Conservation (phyloP, 257 asterid genomes). For the Nicotiana benthamiana region DNA sequence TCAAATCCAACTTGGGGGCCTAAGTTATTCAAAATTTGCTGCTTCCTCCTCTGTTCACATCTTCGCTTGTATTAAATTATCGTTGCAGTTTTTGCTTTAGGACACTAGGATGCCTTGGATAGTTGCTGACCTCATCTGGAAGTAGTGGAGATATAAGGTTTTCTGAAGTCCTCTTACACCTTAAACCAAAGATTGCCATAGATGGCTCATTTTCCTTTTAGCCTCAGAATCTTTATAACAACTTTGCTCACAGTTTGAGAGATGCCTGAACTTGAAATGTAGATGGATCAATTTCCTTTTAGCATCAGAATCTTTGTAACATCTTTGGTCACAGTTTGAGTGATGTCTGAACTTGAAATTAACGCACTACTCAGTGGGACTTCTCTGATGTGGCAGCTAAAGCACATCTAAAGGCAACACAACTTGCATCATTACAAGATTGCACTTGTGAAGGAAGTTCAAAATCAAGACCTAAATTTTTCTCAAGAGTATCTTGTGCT, state of each 20-base stretch:
- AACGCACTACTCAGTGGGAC: not conserved
- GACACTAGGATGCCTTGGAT: not conserved
- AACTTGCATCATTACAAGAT: not conserved
- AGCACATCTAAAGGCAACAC: not conserved
- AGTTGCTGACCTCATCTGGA: not conserved
- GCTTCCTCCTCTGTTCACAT: not conserved
- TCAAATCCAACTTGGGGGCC: not conserved
- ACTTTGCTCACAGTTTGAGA: not conserved
- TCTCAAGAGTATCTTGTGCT: not conserved
- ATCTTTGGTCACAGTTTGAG: not conserved
- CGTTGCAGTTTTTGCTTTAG: not conserved
- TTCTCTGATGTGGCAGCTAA: not conserved
- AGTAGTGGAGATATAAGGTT: not conserved
- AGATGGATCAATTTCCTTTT: not conserved
- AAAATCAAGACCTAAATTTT: not conserved
- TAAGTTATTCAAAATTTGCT: not conserved
- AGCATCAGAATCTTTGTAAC: not conserved
- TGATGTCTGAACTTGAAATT: not conserved
- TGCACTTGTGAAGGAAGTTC: not conserved
- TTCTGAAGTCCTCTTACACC: not conserved
- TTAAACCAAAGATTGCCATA: not conserved
- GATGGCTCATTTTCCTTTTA: not conserved
- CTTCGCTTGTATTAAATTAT: not conserved
- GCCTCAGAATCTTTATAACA: not conserved
- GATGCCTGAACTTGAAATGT: not conserved